Evolutionary conservation across 2,329 filamentous ascomycete genomes (phyloP), one percentile per base, ranked within the genome.

Genomic region (Cytospora leucostoma): DNA sequence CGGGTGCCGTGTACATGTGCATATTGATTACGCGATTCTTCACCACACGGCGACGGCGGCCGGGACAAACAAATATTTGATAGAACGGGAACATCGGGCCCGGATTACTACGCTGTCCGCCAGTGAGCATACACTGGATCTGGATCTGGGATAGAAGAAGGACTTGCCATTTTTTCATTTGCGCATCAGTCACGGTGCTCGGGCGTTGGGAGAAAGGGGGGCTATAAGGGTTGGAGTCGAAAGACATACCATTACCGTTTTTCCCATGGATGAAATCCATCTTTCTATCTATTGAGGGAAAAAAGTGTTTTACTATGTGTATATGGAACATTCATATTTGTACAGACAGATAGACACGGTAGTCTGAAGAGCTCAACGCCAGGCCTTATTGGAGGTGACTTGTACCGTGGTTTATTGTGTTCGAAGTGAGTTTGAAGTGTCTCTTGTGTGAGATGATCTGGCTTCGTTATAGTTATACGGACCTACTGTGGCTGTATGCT

Each of bases 1-100:
- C 70, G 61, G 78, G 74, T 53, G 70, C 74, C 64, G 72, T 78
- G 71, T 82, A 81, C 70, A 68, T 77, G 71, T 76, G 74, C 72
- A 75, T 75, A 54, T 60, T 66, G 27, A 44, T 35, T 17, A 37
- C 27, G 11, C 34, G 52, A 44, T 15, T 27, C 38, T 32, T 61
- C 56, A 51, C 21, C 56, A 51, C 21, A 59, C 35, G 33, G 38
- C 56, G 56, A 56, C 35, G 33, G 38, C 56, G 56, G 51, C 34
- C 56, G 40, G 57, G 56, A 47, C n/a, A 47, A 47, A 56, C 27
- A 27, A 27, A 52, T 19, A 56, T 34, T 32, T 19, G 54, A 60
- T 65, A 56, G 54, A 51, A n/a, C n/a, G n/a, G 55, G 53, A 15
- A 35, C 13, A 11, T 32, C 21, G 47, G 47, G 44, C n/a, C 51